Evolutionary conservation across 441 rosid genomes (phyloP), one percentile per base, ranked within the genome.

Genomic region (Populus trichocarpa): DNA sequence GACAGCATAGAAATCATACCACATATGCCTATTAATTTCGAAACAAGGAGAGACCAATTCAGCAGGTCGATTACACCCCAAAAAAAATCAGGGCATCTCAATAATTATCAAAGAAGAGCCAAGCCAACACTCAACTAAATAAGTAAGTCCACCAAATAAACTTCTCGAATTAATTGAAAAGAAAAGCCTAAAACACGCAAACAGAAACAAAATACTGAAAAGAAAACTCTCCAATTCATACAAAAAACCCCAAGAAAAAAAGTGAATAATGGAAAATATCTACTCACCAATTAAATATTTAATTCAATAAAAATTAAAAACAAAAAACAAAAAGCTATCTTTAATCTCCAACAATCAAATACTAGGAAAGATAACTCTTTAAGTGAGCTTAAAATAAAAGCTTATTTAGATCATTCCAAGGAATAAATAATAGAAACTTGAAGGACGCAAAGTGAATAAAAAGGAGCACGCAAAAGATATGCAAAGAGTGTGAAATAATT

Each of bases 401-500:
- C 74, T 13, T 14, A 74, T 74, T 69, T 38, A 0, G 32, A 72
- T 59, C 13, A 4, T 28, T 66, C 18, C 30, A 66, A 53, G 66
- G 57, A 7, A 12, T 32, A 12, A 26, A 18, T 1, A 77, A 53
- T 18, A 61, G n/a, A 75, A 69, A 66, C 40, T 33, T 67, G 67
- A 57, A 22, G 67, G 30, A 30, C 23, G 32, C 26, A 42, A 8
- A 23, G 35, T 50, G 32, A 72, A 35, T 22, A 23, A 74, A 33
- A 25, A 14, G 0, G 70, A 77, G 42, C 70, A 80, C 69, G 75
- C 75, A 68, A 67, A 69, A 75, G 68, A 68, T 30, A 50, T 8
- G 9, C 28, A 77, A 64, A 59, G 50, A 67, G 70, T 63, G 28
- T 23, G 26, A 23, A 22, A 22, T 63, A 3, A 23, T 63, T 63